phyloP scores from a whole-genome alignment of 139 green algal species.

The Closterium sp. region DNA sequence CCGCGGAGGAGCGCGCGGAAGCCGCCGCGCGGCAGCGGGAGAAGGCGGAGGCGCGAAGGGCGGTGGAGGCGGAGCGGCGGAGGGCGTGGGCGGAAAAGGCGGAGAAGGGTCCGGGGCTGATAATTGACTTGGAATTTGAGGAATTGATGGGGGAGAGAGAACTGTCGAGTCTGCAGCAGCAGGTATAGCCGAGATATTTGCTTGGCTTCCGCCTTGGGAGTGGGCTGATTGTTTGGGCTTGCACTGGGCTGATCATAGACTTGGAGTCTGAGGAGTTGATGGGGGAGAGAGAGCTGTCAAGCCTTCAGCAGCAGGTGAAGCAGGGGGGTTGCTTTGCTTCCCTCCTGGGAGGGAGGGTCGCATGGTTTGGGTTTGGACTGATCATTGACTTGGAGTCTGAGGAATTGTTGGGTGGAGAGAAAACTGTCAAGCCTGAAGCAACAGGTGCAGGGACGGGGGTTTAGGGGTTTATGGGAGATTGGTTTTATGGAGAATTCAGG shows the following conservation, averaged over 20 bases:
- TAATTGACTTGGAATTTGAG: neutral
- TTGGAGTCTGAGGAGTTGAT: too few relatives aligned
- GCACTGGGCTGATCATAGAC: too few relatives aligned
- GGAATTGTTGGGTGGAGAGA: neutral
- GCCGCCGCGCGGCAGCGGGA: neutral
- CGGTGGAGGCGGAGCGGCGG: neutral
- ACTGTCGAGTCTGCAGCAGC: constrained; percentile 5
- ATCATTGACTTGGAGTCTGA: neutral
- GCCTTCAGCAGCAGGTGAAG: too few relatives aligned
- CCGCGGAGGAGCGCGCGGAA: constrained; percentile 3
- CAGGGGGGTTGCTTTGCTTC: too few relatives aligned
- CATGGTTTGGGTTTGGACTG: too few relatives aligned
- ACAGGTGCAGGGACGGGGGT: neutral
- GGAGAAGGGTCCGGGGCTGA: neutral
- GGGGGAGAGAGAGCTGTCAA: too few relatives aligned
- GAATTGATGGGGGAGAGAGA: neutral
- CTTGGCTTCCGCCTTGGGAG: too few relatives aligned
- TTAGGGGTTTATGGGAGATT: neutral
- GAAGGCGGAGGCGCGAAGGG: neutral
- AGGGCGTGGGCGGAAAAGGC: neutral
- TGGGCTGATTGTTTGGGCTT: too few relatives aligned
- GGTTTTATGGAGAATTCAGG: too few relatives aligned
- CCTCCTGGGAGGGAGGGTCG: too few relatives aligned
- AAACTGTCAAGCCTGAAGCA: neutral
- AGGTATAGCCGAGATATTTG: too few relatives aligned